A percentile compares a stretch with the other conserved stretches of the same genome.
Evolutionary conservation across 2,329 filamentous ascomycete genomes (phyloP).

Genomic region (Aspergillus sp.): DNA sequence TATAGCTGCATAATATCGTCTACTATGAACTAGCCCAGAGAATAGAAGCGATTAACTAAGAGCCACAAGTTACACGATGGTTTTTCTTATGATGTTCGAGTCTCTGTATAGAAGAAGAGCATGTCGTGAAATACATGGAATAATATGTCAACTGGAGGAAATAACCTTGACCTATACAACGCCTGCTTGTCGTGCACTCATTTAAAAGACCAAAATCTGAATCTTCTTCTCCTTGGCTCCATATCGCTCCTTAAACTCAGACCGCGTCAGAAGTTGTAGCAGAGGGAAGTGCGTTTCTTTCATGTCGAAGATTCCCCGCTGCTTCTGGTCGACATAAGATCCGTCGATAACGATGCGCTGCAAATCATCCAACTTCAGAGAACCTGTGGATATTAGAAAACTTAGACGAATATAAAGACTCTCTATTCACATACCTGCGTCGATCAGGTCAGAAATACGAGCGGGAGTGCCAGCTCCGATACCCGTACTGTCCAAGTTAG

Average conservation of each 20-base stretch:
- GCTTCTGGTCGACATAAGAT: constrained; percentile 92
- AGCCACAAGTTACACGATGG: no score
- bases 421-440: constrained; percentile 62
- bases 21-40: no score
- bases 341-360: constrained; percentile 84
- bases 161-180: not conserved
- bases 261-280: constrained; percentile 67
- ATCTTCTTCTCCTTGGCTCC: constrained; percentile 53
- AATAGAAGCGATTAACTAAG: no score
- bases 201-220: constrained; percentile 50
- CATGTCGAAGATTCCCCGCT: constrained; percentile 91
- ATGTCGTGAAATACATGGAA: no score
- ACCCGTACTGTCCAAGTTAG: constrained; percentile 59
- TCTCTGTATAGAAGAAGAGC: no score
- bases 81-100: no score
- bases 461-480: constrained; percentile 89
- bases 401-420: not conserved
- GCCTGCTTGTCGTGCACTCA: not conserved
- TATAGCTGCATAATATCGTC: no score
- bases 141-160: not conserved
- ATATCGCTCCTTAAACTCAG: constrained; percentile 71
- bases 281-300: constrained; percentile 84
- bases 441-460: constrained; percentile 75
- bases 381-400: constrained; percentile 46
- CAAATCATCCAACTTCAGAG: constrained; percentile 67